Base-by-base conservation (phyloP, 495 filamentous ascomycete genomes). In the Neurospora terricola region DNA sequence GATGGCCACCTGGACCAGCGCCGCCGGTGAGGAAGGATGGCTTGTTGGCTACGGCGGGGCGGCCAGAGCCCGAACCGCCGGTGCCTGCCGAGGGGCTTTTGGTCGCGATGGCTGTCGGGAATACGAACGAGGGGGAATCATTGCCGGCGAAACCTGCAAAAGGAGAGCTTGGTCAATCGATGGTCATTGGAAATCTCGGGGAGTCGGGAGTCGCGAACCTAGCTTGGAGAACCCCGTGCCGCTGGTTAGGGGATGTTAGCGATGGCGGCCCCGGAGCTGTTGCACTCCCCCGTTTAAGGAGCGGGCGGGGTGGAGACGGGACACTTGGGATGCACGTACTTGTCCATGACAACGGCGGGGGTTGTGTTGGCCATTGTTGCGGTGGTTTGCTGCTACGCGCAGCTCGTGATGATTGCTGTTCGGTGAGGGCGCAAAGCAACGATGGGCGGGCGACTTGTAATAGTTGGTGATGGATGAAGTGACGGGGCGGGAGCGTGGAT, bases 301-400 rank as follows among this genome's bases (percentile, higher is more conserved):
- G 72, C 71, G 76, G 76, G 77, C 73, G 75, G 48, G 73, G 42
- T 69, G 69, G 74, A 38, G 66, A 70, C 12, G 74, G 69, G 48
- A 59, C 69, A 74, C 48, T 76, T 71, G 73, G 73, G 71, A 16
- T 66, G 73, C 73, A 88, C 96, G 78, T 91, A 99, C 96, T 99
- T 99, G 96, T 99, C 96, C 93, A 99, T 99, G 93, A 99, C 96
- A 97, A 99, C 96, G 92, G 96, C 96, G 75, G 96, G 96, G 80
- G 96, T 98, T 91, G 98, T 94, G 86, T 90, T 90, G 76, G 96
- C 93, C 96, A 99, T 99, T 79, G 79, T 80, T 77, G 79, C 76
- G 71, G 70, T 73, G 34, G 27, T 74, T 23, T 71, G 76, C 72
- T 73, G 74, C 75, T 72, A 74, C 75, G 75, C 71, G 73, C 76